Percentiles rank a stretch among this genome's conserved stretches.
These are phyloP conservation scores for Ganoderma leucocontextum DNA, from an alignment of 1,284 basidiomycete genomes.

Conservation along the genomic window DNA sequence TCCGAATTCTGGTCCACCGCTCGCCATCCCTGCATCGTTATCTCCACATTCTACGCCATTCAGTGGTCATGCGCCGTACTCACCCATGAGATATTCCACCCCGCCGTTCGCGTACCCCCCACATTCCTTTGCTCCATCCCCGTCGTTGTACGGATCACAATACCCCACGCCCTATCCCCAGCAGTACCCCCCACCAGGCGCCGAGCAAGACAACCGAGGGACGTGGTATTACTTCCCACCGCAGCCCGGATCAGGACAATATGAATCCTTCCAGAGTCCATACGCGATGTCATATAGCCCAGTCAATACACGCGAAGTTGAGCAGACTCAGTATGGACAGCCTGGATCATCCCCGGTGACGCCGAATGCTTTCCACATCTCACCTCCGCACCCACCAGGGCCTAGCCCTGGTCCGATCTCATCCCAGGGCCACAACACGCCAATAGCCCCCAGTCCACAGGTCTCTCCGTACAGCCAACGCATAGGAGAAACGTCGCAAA, in stretches of 20 bases:
- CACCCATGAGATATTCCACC: slow-evolving; percentile 51
- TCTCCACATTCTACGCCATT: slow-evolving; percentile 44
- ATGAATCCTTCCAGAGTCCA: slow-evolving; percentile 52
- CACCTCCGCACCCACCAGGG: slow-evolving; percentile 18
- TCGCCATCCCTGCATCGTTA: slow-evolving; percentile 17
- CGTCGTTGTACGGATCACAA: slow-evolving; percentile 48
- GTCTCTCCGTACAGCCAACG: slow-evolving; percentile 19
- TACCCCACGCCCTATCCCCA: slow-evolving; percentile 50
- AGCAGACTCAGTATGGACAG: slow-evolving; percentile 29
- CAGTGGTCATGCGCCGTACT: slow-evolving; percentile 45
- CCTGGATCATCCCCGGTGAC: slow-evolving; percentile 27
- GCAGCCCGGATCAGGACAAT: slow-evolving; percentile 43
- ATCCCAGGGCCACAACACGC: slow-evolving; percentile 21
- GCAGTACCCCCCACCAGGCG: slow-evolving; percentile 33
- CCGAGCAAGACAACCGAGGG: slow-evolving; percentile 53
- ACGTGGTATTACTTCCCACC: slow-evolving; percentile 64
- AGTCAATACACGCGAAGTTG: slow-evolving; percentile 33
- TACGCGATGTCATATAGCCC: slow-evolving; percentile 48
- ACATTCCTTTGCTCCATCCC: slow-evolving; percentile 50
- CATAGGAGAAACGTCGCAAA: slow-evolving; percentile 14
- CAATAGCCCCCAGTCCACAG: slow-evolving; percentile 17
- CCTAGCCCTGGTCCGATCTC: slow-evolving; percentile 22
- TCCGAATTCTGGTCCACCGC: slow-evolving; percentile 30
- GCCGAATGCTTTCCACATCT: slow-evolving; percentile 28
- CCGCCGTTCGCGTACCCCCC: slow-evolving; percentile 52